Base-by-base conservation (phyloP, 106 monocot genomes). In the Platanthera zijinensis region DNA sequence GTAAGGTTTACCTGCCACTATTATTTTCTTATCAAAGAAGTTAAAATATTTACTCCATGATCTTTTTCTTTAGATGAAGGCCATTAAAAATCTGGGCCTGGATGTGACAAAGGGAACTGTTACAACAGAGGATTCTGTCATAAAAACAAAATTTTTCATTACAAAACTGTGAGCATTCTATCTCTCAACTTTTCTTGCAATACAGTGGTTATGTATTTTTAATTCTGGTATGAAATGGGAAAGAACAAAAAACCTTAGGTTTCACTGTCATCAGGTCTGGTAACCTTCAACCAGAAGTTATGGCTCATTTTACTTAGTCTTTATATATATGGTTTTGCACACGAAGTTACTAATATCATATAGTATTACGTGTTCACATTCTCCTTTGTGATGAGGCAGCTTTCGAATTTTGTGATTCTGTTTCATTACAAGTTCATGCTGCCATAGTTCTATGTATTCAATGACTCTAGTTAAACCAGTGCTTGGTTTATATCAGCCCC, bases 101-200 rank as follows among this genome's bases (percentile, higher is more conserved):
- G 89, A 93, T 86, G 96, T 97, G 74, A 86, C 87, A 3, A 97
- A 97, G 78, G 96, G 93, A 62, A 85, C 77, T 80, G 93, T 93
- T 48, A 77, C 78, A 18, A 86, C 93, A 67, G 89, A 86, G 66
- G 76, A 75, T 57, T 80, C 84, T 81, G 79, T 82, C 19, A 79
- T 74, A 25, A 77, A 91, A 82, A 93, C 96, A 71, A 86, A 86
- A 57, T 82, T 96, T 52, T 90, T 81, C 73, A 90, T 96, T 19
- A 89, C 80, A 75, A 74, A 51, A 67, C 3, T 47, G 80, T 80
- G 74, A 80, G 80, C 59, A 19, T 61, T 61, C 6, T 19, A 0
- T 61, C 21, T 61, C 59, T 61, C 8, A 9, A 53, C 13, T 10
- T 53, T 21, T 61, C 8, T 61, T 61, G 11, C 57, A 19, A 9